A percentile compares a stretch with the other conserved stretches of the same genome.
Conservation (phyloP, 163 green algal species). For the Volvox carteri region DNA sequence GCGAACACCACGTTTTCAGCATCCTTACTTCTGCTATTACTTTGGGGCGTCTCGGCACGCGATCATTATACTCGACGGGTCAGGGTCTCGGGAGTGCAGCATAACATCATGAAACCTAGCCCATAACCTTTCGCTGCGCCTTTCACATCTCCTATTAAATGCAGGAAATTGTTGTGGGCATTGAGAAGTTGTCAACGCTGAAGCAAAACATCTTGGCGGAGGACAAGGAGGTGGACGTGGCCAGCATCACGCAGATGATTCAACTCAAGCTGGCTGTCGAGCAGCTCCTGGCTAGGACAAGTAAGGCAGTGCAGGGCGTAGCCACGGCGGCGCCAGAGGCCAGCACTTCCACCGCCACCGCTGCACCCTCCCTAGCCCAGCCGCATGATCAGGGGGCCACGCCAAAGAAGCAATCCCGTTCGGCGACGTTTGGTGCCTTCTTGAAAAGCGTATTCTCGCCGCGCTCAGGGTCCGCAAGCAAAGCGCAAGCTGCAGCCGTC, state of each 20-base stretch:
- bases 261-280: constrained; percentile 54
- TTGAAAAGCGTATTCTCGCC: constrained; percentile 42
- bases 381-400: not conserved
- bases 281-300: constrained; percentile 23
- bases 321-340: not conserved
- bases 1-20: no score
- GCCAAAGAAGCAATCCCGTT: constrained; percentile 28
- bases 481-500: not conserved
- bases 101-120: no score
- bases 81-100: no score
- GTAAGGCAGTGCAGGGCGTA: not conserved
- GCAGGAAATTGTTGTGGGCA: constrained; percentile 46
- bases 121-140: no score
- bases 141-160: no score
- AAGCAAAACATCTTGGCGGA: constrained; percentile 47
- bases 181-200: constrained; percentile 43
- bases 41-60: no score
- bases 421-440: constrained; percentile 17
- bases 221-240: constrained; percentile 47
- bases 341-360: not conserved
- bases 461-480: not conserved
- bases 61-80: no score
- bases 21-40: no score
- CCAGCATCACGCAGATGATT: constrained; percentile 38
- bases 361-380: not conserved